Evolutionary conservation across 2,329 filamentous ascomycete genomes (phyloP), one percentile per base, ranked within the genome.

Genomic region (Monosporascus sp.): DNA sequence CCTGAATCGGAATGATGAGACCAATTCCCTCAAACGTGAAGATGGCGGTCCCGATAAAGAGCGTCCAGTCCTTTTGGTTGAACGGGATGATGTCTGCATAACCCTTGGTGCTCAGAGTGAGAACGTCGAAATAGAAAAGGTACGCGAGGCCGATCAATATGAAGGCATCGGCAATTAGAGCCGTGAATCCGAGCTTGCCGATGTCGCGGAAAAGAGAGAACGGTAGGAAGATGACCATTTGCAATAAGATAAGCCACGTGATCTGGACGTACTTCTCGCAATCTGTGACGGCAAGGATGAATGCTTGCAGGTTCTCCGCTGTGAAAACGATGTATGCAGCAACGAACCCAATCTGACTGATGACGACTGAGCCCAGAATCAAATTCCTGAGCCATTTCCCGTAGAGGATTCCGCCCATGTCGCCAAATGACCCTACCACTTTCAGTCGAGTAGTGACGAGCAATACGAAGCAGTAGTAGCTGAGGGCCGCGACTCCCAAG

Each of bases 21-120:
- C 94, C 95, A 56, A 99, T 95, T 28, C 94, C 94, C 69, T 99
- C 94, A 67, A 97, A 99, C 0, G 94, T 97, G 74, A 99, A 99
- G 68, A 99, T 97, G 28, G 95, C 94, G 0, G 95, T 99, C 57
- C 94, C 95, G 63, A 99, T 99, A 70, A 99, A 97, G 5, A 99
- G 80, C 0, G 94, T 96, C 94, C 95, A 99, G 69, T 91, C 87
- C 56, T 88, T 84, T 41, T 87, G 73, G 75, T 99, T 99, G 79
- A 99, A 97, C 65, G 88, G 80, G 61, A 88, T 82, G 65, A 97
- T 92, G 68, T 99, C 94, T 5, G 91, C 81, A 24, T 96, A 73
- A 14, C 91, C 91, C 53, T 90, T 79, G 48, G 75, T 77, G 58
- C 84, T 84, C 50, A 99, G 85, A 2, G 93, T 97, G 61, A 88